Conservation (phyloP, 306 rosid species). For the Pyrus bretschneideri region DNA sequence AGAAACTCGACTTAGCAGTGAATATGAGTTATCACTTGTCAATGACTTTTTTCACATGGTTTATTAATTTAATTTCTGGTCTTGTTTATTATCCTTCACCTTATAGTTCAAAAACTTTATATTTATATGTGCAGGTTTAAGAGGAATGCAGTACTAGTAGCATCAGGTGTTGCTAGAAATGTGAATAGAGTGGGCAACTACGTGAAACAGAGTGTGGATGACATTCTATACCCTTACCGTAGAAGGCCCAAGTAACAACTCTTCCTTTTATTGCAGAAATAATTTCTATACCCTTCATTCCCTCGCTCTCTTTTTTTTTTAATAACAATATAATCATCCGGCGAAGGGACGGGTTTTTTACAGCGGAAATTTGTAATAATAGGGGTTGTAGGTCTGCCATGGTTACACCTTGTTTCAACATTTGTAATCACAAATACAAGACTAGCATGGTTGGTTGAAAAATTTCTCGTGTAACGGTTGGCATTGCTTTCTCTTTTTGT, state of each 20-base stretch:
- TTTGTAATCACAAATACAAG: no score
- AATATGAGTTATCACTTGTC: neutral
- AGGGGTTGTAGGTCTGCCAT: no score
- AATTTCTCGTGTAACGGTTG: no score
- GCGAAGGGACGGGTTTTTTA: neutral
- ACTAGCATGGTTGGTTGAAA: no score
- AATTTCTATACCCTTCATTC: neutral
- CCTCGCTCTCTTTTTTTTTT: no score
- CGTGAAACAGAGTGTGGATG: constrained; percentile 55
- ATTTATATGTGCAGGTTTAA: constrained; percentile 48
- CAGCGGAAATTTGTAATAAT: no score
- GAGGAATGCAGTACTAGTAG: constrained; percentile 75
- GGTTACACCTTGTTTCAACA: no score
- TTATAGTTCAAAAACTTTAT: neutral
- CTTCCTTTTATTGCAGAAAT: neutral
- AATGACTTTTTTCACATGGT: neutral
- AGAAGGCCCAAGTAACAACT: constrained; percentile 59
- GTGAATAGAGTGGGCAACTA: constrained; percentile 60
- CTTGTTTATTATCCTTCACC: neutral
- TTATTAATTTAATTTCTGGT: neutral
- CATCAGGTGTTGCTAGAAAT: constrained; percentile 70
- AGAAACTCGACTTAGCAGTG: neutral
- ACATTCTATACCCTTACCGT: constrained; percentile 60
- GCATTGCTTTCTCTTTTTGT: no score
- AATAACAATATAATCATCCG: neutral